Conservation (phyloP, 2,329 filamentous ascomycete genomes). For the Fusarium haematococcum region DNA sequence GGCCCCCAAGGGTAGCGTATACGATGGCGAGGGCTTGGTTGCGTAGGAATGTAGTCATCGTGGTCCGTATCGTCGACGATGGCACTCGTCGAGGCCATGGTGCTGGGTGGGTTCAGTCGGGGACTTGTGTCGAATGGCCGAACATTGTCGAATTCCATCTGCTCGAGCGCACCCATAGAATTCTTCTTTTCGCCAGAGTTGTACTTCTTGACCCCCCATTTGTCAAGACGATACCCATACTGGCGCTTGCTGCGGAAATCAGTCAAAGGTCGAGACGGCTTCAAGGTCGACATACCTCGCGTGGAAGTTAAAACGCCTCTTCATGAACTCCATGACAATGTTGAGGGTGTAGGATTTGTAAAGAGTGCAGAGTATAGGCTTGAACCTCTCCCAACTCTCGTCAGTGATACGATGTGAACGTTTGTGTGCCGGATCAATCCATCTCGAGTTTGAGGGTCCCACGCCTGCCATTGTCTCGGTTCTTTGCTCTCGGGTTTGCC, state of each 20-base stretch:
- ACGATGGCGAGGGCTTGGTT: not conserved
- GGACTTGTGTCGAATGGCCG: not conserved
- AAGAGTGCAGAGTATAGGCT: constrained; percentile 32
- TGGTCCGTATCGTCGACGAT: constrained; percentile 16
- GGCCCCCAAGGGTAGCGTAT: constrained; percentile 31
- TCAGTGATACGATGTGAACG: constrained; percentile 41
- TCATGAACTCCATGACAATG: constrained; percentile 38
- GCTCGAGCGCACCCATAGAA: constrained; percentile 1
- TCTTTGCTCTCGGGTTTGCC: not conserved
- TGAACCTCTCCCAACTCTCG: constrained; percentile 36
- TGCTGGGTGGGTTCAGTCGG: not conserved
- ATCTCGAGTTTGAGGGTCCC: constrained; percentile 13
- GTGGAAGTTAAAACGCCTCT: constrained; percentile 22
- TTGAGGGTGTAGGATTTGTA: constrained; percentile 37
- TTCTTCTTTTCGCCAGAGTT: constrained; percentile 31
- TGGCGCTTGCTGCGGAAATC: constrained; percentile 45
- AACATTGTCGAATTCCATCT: constrained; percentile 9
- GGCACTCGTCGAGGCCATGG: not conserved
- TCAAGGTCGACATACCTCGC: constrained; percentile 31
- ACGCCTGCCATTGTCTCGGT: constrained; percentile 21
- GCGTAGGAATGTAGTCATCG: not conserved
- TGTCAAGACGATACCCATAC: constrained; percentile 46
- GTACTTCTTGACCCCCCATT: constrained; percentile 46
- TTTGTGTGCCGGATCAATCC: constrained; percentile 5
- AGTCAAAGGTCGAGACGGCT: not conserved